Conservation (phyloP, 192 early-diverging fungal genomes). For the Rhizophagus clarus region DNA sequence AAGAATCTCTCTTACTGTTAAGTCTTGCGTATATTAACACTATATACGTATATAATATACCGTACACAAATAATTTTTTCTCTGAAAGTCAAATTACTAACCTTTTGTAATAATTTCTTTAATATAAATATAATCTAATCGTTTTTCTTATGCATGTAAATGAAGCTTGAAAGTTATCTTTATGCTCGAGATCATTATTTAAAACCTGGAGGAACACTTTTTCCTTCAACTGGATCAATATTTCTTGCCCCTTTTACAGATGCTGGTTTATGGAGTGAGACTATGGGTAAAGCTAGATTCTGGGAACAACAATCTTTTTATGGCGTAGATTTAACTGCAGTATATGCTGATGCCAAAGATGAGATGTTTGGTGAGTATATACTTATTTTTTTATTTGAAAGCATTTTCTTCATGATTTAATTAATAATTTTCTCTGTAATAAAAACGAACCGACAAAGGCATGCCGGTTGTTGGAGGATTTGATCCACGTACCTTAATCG, state of each 20-base stretch:
- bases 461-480: conserved; percentile 95
- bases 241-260: conserved; percentile 86
- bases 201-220: conserved; percentile 90
- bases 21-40: neutral
- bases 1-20: neutral
- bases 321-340: conserved; percentile 87
- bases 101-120: neutral
- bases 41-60: conserved; percentile 7
- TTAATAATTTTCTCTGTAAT: neutral
- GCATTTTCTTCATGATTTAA: neutral
- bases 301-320: conserved; percentile 90
- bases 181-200: conserved; percentile 87
- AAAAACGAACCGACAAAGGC: conserved; percentile 37
- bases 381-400: neutral
- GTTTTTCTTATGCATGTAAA: neutral
- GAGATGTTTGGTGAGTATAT: conserved; percentile 76
- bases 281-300: conserved; percentile 88
- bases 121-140: neutral
- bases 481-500: conserved; percentile 78
- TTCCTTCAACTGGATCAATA: conserved; percentile 89
- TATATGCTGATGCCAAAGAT: conserved; percentile 81
- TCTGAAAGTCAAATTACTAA: neutral
- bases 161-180: conserved; percentile 79
- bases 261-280: conserved; percentile 84
- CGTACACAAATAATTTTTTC: neutral